Conservation (phyloP, 2,329 filamentous ascomycete species). For the Dothideomycetes sp. region DNA sequence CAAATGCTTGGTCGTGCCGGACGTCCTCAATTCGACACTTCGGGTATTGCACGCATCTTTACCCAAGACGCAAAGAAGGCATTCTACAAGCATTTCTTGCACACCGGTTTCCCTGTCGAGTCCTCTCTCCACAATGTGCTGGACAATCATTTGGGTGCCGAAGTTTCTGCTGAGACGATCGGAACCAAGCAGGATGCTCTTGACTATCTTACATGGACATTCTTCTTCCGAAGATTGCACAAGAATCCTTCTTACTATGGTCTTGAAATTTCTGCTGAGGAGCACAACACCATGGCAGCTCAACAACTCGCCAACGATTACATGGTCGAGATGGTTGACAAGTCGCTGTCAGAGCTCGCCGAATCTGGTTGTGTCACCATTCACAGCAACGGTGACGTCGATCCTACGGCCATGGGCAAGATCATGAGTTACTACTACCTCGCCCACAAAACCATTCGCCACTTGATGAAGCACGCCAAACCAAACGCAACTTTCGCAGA, state of each 20-base stretch:
- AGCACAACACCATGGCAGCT: constrained; percentile 78
- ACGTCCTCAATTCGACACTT: constrained; percentile 90
- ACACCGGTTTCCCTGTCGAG: constrained; percentile 96
- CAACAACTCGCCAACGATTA: constrained; percentile 86
- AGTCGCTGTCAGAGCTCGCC: constrained; percentile 71
- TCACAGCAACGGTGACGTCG: constrained; percentile 78
- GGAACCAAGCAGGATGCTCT: constrained; percentile 92
- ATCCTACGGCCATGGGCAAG: constrained; percentile 84
- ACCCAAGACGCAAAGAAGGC: constrained; percentile 97
- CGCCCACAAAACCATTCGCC: constrained; percentile 86
- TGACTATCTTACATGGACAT: constrained; percentile 98
- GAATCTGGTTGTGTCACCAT: constrained; percentile 76
- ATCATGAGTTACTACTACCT: constrained; percentile 99
- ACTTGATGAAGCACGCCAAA: constrained; percentile 68
- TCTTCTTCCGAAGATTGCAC: constrained; percentile 94
- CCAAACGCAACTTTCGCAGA: constrained; percentile 69
- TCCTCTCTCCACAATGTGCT: constrained; percentile 92
- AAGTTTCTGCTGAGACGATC: constrained; percentile 88
- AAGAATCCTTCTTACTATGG: constrained; percentile 99
- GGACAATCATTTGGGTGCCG: constrained; percentile 92
- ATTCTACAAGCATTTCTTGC: constrained; percentile 98
- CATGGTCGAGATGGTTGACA: constrained; percentile 87
- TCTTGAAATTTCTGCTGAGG: constrained; percentile 82
- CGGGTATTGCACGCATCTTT: constrained; percentile 92
- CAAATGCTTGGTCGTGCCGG: constrained; percentile 97